Conservation (phyloP, 2,329 filamentous ascomycete species). For the Rhynchosporium graminicola region DNA sequence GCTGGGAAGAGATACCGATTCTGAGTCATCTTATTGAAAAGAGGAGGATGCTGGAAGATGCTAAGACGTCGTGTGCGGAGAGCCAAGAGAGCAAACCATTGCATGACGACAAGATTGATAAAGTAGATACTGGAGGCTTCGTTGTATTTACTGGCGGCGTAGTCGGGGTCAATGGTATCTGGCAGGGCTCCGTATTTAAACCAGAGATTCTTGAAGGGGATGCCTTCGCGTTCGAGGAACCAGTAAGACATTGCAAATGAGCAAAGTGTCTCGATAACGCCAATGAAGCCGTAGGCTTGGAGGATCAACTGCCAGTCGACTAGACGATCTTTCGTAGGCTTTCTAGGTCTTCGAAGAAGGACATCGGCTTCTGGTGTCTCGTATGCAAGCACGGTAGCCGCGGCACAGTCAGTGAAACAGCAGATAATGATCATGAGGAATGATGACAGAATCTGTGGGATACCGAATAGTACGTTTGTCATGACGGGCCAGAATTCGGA, state of each 20-base stretch:
- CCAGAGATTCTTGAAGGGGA: slow-evolving; percentile 66
- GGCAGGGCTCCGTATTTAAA: slow-evolving; percentile 62
- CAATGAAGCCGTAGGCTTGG: slow-evolving; percentile 72
- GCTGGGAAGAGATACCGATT: slow-evolving; percentile 72
- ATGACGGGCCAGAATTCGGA: slow-evolving; percentile 64
- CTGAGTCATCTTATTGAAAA: slow-evolving; percentile 63
- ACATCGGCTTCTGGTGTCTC: slow-evolving; percentile 77
- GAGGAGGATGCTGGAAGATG: slow-evolving; percentile 71
- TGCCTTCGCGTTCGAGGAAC: slow-evolving; percentile 63
- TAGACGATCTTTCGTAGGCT: slow-evolving; percentile 68
- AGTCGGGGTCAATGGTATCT: slow-evolving; percentile 49
- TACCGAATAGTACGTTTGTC: slow-evolving; percentile 61
- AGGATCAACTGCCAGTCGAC: slow-evolving; percentile 73
- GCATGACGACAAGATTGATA: slow-evolving; percentile 78
- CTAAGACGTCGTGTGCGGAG: slow-evolving; percentile 64
- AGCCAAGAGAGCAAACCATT: slow-evolving; percentile 75
- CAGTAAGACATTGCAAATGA: slow-evolving; percentile 68
- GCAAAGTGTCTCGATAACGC: slow-evolving; percentile 59
- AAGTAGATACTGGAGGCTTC: slow-evolving; percentile 64
- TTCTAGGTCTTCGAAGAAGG: slow-evolving; percentile 66
- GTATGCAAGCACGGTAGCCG: slow-evolving; percentile 72
- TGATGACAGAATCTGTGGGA: slow-evolving; percentile 60
- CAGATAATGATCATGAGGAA: slow-evolving; percentile 54
- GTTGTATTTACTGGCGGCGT: slow-evolving; percentile 53
- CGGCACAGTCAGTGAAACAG: slow-evolving; percentile 76